Conservation (phyloP, 2,329 filamentous ascomycete species). For the Fusarium multiceps region DNA sequence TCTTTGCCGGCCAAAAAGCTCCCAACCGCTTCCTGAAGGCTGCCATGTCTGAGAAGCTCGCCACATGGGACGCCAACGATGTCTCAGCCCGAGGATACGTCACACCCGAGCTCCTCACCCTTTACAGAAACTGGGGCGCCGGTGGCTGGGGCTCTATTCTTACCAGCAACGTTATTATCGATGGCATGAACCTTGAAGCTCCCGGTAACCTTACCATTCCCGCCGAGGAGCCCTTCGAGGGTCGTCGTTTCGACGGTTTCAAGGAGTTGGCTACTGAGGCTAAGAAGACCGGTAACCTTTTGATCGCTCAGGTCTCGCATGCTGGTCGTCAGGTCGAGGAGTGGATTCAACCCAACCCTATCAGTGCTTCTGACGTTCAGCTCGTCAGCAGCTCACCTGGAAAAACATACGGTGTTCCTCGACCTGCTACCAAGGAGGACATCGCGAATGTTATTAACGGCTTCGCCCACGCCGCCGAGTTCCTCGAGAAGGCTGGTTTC, state of each 20-base stretch:
- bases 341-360: constrained; percentile 31
- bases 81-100: constrained; percentile 30
- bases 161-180: constrained; percentile 30
- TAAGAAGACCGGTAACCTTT: constrained; percentile 20
- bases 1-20: constrained; percentile 23
- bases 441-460: constrained; percentile 26
- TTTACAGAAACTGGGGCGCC: constrained; percentile 31
- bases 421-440: constrained; percentile 29
- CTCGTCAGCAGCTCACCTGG: constrained; percentile 66
- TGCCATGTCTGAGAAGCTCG: constrained; percentile 30
- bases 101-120: constrained; percentile 24
- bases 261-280: constrained; percentile 23
- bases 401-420: constrained; percentile 48
- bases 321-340: constrained; percentile 34
- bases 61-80: constrained; percentile 30
- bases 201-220: constrained; percentile 21
- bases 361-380: constrained; percentile 65
- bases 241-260: constrained; percentile 25
- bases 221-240: constrained; percentile 16
- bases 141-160: constrained; percentile 29
- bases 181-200: constrained; percentile 26
- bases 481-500: constrained; percentile 47
- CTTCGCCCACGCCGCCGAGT: constrained; percentile 55
- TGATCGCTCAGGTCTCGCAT: constrained; percentile 31
- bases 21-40: constrained; percentile 36